A percentile compares a stretch with the other conserved stretches of the same genome.
Evolutionary conservation across 305 asterid genomes (phyloP).

Genomic region (Fraxinus greggii): DNA sequence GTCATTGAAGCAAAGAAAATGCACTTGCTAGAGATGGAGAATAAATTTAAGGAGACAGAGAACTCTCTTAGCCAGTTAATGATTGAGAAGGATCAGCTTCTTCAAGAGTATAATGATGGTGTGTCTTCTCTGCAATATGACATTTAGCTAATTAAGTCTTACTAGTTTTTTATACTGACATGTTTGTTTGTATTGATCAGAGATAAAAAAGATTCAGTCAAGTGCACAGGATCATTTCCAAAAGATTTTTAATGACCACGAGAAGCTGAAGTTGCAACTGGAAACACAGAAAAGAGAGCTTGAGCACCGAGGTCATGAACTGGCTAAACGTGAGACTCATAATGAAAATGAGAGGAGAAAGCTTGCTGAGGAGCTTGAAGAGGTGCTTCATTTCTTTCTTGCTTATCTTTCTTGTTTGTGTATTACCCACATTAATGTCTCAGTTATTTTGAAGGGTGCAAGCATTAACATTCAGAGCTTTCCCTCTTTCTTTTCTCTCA

Average conservation of each 20-base stretch:
- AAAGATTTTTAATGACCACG: constrained; percentile 70
- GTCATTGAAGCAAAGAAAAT: constrained; percentile 68
- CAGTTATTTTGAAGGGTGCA: constrained; percentile 12
- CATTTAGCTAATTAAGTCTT: constrained; percentile 8
- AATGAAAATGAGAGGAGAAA: constrained; percentile 60
- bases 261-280: constrained; percentile 59
- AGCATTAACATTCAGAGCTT: not conserved
- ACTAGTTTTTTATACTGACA: constrained; percentile 18
- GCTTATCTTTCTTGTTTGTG: constrained; percentile 24
- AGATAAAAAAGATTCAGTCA: constrained; percentile 61
- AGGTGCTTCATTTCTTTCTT: constrained; percentile 44
- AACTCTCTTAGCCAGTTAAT: constrained; percentile 52
- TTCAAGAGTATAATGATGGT: constrained; percentile 75
- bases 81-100: constrained; percentile 67
- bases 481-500: not conserved
- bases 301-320: constrained; percentile 61
- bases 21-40: constrained; percentile 64
- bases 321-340: constrained; percentile 64
- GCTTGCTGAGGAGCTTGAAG: constrained; percentile 72
- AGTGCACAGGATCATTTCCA: constrained; percentile 66
- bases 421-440: constrained; percentile 17
- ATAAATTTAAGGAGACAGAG: constrained; percentile 66
- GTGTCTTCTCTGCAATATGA: constrained; percentile 23
- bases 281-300: constrained; percentile 64
- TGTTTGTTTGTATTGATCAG: constrained; percentile 36